phyloP scores from a whole-genome alignment of 208 protist species.

The Acanthamoeba triangularis region DNA sequence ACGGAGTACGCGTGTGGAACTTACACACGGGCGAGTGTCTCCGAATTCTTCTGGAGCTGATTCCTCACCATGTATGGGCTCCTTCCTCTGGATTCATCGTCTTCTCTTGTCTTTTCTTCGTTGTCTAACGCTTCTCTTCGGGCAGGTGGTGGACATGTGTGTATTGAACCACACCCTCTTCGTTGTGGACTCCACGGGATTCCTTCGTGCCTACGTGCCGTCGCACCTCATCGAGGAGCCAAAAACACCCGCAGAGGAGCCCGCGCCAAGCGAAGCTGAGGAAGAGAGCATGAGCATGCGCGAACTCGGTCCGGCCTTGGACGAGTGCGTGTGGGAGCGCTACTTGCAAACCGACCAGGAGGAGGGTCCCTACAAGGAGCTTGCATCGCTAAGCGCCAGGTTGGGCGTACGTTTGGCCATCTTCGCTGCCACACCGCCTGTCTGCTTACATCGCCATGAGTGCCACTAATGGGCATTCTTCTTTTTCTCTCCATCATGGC shows the following conservation, averaged over 20 bases:
- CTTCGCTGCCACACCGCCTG: not conserved
- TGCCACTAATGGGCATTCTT: not conserved
- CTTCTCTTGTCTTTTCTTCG: not conserved
- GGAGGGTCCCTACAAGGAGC: not conserved
- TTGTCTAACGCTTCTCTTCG: not conserved
- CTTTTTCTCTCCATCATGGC: no score
- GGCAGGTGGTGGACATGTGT: conserved; percentile 16
- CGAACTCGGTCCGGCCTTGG: not conserved
- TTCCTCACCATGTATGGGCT: not conserved
- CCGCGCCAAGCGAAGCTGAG: not conserved
- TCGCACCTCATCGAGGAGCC: not conserved
- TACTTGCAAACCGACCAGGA: not conserved
- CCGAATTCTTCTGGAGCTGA: not conserved
- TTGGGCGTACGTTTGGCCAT: not conserved
- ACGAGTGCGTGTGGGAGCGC: conserved; percentile 15
- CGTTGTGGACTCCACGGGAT: not conserved
- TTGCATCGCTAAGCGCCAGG: not conserved
- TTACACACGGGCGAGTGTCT: conserved; percentile 16
- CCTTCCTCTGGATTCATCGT: not conserved
- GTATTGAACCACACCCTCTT: conserved; percentile 23
- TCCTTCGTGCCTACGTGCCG: conserved; percentile 23
- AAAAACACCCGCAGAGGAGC: not conserved
- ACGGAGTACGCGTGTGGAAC: conserved; percentile 12
- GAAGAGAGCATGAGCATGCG: not conserved
- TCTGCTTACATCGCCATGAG: not conserved